Evolutionary conservation across 176 grass and related monocot species (phyloP).

Genomic region (Cocos nucifera): DNA sequence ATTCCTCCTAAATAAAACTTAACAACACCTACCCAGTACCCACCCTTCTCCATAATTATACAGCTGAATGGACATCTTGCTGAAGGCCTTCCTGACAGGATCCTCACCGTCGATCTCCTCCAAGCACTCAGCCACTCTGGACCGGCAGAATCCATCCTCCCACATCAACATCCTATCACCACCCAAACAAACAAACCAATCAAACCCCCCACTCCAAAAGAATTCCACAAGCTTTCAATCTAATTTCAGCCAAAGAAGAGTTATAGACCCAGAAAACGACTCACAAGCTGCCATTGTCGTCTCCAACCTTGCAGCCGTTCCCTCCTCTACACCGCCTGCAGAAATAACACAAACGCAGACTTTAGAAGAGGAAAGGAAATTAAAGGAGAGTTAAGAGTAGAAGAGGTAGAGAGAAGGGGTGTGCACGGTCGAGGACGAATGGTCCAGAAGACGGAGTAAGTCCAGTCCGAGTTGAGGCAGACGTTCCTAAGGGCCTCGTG

Average conservation of each 20-base stretch:
- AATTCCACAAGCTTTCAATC: no score
- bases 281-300: slow-evolving; percentile 98
- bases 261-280: slow-evolving; percentile 4
- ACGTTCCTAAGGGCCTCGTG: slow-evolving; percentile 91
- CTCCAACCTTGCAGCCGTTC: slow-evolving; percentile 94
- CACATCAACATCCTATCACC: slow-evolving; percentile 91
- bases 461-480: slow-evolving; percentile 96
- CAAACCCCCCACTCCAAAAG: not conserved
- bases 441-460: slow-evolving; percentile 99
- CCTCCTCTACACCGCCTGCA: slow-evolving; percentile 82
- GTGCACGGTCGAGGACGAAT: slow-evolving; percentile 92
- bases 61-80: slow-evolving; percentile 99
- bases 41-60: slow-evolving; percentile 99
- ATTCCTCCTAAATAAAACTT: not conserved
- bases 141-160: slow-evolving; percentile 95
- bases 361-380: not conserved
- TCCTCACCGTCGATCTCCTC: slow-evolving; percentile 98
- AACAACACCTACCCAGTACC: slow-evolving; percentile 95
- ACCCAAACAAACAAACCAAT: not conserved
- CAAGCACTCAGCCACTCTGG: slow-evolving; percentile 58
- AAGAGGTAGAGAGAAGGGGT: not conserved
- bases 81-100: slow-evolving; percentile 85
- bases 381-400: not conserved
- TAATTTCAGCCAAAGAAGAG: no score
- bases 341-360: not conserved